Base-by-base conservation (phyloP, 805 yeast genomes). In the Saturnispora ahearnii region DNA sequence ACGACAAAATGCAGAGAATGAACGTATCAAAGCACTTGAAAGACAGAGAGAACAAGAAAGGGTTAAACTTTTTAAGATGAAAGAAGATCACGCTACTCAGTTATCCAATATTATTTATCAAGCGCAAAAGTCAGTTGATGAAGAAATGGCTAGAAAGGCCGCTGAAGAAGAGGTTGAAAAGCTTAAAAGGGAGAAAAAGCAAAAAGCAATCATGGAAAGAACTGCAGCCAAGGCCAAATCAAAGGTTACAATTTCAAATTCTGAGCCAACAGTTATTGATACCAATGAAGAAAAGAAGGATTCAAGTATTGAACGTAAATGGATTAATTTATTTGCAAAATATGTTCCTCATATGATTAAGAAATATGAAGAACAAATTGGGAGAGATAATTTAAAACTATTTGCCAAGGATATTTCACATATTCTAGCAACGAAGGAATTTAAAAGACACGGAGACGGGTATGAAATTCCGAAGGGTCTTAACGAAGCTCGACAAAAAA, bases 391-490 rank as follows among this genome's bases (percentile, higher is more conserved):
- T 50, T 60, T 87, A 46, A 91, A 90, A 66, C 74, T 74, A 36
- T 84, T 89, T 65, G 87, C 96, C 2, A 77, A 79, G 53, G 96
- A 89, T 45, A 79, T 91, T 51, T 88, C 83, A 5, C 76, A 80
- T 54, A 66, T 71, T 0, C 69, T 93, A 41, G 78, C 81, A 0
- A 73, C 74, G 4, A 93, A 91, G 62, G 97, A 88, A 63, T 45
- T 75, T 50, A 75, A 73, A 51, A 69, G 76, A 48, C 73, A 68
- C 48, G 66, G 69, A 11, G 59, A 50, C 5, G 58, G 62, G 9
- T 34, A 37, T 38, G 37, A 57, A 1, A 80, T 82, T 3, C 84
- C 88, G 1, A 56, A 59, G 12, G 82, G 81, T 51, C 70, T 87
- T 38, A 77, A 76, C 22, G 72, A 72, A n/a, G 84, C 79, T 22